Evolutionary conservation across 768 basidiomycete genomes (phyloP).

Genomic region (Agaricus subrufescens): DNA sequence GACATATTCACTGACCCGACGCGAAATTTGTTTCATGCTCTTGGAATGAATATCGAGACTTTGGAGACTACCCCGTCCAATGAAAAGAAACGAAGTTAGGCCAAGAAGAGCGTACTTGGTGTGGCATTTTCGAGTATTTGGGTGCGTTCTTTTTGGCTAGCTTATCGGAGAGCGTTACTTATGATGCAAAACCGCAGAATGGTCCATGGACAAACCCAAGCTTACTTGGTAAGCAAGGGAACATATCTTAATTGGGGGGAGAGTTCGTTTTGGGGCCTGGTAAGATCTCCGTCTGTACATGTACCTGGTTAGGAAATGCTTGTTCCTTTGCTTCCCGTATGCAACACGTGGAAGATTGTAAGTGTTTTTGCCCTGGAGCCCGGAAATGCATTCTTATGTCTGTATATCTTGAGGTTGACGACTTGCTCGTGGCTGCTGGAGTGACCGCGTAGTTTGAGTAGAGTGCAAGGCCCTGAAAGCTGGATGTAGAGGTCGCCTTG

Average conservation of each 20-base stretch:
- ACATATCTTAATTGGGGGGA: conserved; percentile 57
- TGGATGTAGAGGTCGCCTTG: too few species aligned
- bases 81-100: conserved; percentile 41
- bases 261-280: conserved; percentile 62
- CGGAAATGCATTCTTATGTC: conserved; percentile 10
- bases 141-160: conserved; percentile 24
- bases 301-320: conserved; percentile 26
- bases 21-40: conserved; percentile 48
- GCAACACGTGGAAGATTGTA: conserved; percentile 61
- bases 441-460: conserved; percentile 13
- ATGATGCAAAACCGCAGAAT: conserved; percentile 14
- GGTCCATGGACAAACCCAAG: conserved; percentile 38
- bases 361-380: conserved; percentile 16
- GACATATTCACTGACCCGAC: conserved; percentile 63
- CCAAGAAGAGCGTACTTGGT: conserved; percentile 24
- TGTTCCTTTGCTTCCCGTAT: conserved; percentile 54
- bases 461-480: too few species aligned
- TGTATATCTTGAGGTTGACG: conserved; percentile 45
- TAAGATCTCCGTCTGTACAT: conserved; percentile 15
- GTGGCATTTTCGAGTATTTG: conserved; percentile 37
- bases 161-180: neutral
- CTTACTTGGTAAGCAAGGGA: conserved; percentile 58
- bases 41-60: conserved; percentile 57
- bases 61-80: conserved; percentile 40
- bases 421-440: conserved; percentile 42